Conservation (phyloP, 768 basidiomycete species). For the Podaxis sp. region DNA sequence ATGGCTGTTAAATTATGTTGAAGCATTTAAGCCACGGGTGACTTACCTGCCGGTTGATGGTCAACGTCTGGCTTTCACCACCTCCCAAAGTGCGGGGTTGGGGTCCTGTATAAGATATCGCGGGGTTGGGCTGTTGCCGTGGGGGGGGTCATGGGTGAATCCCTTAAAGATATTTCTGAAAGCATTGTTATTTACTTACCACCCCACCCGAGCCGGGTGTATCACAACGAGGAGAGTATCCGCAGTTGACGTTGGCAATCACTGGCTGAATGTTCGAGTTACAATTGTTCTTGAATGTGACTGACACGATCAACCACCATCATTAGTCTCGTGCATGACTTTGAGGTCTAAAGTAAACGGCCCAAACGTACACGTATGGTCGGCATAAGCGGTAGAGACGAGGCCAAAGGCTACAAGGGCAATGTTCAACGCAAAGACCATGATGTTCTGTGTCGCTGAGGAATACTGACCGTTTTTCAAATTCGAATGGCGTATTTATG, state of each 20-base stretch:
- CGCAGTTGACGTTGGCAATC: constrained; percentile 34
- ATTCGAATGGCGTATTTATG: neutral
- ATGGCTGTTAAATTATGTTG: neutral
- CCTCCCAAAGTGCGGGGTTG: constrained; percentile 26
- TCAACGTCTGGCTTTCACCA: constrained; percentile 24
- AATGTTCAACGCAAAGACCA: neutral
- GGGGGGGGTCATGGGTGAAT: neutral
- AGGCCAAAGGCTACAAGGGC: neutral
- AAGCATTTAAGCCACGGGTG: neutral
- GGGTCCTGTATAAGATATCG: constrained; percentile 28
- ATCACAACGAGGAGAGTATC: constrained; percentile 35
- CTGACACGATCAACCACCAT: constrained; percentile 12
- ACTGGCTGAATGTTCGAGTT: constrained; percentile 25
- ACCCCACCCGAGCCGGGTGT: constrained; percentile 30
- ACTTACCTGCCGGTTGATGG: constrained; percentile 24
- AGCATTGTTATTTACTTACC: constrained; percentile 14
- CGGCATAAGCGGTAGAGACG: constrained; percentile 14
- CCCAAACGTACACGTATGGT: constrained; percentile 18
- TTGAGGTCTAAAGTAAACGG: neutral
- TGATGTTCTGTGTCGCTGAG: neutral
- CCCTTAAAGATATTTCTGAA: neutral
- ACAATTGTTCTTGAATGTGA: constrained; percentile 33
- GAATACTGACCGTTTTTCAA: neutral
- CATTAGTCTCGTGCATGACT: neutral
- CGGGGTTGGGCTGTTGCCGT: constrained; percentile 22